Evolutionary conservation across 106 monocot genomes (phyloP).

Genomic region (Platanthera zijinensis): DNA sequence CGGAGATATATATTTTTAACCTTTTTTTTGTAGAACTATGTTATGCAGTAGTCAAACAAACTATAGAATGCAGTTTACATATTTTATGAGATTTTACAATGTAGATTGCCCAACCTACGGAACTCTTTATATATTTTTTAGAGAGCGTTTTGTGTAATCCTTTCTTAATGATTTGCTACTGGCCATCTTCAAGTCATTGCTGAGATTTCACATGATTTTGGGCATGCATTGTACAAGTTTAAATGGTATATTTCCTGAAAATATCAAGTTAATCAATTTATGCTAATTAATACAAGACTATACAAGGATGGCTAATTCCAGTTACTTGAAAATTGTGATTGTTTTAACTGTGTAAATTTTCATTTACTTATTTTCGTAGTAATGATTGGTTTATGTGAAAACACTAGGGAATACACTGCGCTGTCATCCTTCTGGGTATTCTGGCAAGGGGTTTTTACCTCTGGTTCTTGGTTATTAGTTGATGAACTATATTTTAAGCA

Average conservation of each 20-base stretch:
- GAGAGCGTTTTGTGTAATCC: background rate
- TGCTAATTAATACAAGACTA: background rate
- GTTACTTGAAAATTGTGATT: background rate
- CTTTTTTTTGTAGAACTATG: background rate
- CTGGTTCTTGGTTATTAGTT: background rate
- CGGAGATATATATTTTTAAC: background rate
- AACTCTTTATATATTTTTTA: background rate
- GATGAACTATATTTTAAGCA: background rate
- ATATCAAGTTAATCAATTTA: background rate
- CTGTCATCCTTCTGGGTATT: background rate
- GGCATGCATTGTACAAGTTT: background rate
- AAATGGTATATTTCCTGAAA: background rate
- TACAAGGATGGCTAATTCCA: background rate
- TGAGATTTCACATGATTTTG: background rate
- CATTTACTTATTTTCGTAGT: background rate
- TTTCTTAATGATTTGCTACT: background rate
- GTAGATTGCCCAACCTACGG: background rate
- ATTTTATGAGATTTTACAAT: background rate
- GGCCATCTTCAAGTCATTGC: background rate
- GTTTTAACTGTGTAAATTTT: background rate
- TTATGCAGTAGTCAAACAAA: constrained; percentile 2
- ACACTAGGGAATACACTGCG: background rate
- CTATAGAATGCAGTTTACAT: background rate
- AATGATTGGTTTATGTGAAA: background rate
- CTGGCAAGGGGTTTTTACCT: background rate